These are phyloP conservation scores for Canavalia gladiata DNA, from an alignment of 306 rosid species.

Conservation along the genomic window DNA sequence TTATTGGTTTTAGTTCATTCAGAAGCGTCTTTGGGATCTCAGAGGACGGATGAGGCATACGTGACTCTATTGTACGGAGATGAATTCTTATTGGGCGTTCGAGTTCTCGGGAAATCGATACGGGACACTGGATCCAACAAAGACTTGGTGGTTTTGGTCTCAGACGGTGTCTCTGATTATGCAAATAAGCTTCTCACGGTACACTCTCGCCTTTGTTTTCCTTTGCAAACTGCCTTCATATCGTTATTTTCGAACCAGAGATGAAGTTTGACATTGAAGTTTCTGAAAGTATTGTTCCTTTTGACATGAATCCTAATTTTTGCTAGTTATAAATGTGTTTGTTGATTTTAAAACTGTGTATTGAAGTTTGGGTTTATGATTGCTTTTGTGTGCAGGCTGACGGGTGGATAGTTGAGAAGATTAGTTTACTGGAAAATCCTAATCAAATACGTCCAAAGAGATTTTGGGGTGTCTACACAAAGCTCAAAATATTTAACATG, in stretches of 20 bases:
- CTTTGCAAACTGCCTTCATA: background rate
- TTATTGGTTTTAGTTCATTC: constrained; percentile 48
- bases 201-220: background rate
- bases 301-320: constrained; percentile 5
- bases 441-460: constrained; percentile 92
- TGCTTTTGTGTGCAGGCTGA: constrained; percentile 73
- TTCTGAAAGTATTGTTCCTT: background rate
- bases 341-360: background rate
- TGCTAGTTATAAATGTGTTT: background rate
- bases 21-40: constrained; percentile 56
- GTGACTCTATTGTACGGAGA: constrained; percentile 88
- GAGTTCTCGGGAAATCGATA: constrained; percentile 92
- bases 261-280: background rate
- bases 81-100: constrained; percentile 87
- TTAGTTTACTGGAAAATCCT: constrained; percentile 90
- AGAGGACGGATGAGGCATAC: constrained; percentile 68
- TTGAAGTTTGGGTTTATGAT: constrained; percentile 3
- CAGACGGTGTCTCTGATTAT: constrained; percentile 88
- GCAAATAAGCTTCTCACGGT: constrained; percentile 78
- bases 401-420: constrained; percentile 96
- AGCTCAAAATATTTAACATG: constrained; percentile 96
- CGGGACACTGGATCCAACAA: constrained; percentile 77
- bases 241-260: background rate
- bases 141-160: constrained; percentile 88
- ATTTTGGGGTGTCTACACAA: constrained; percentile 99